Evolutionary conservation across 192 early-diverging fungal species (phyloP).

Genomic region (Gonapodya sp.): DNA sequence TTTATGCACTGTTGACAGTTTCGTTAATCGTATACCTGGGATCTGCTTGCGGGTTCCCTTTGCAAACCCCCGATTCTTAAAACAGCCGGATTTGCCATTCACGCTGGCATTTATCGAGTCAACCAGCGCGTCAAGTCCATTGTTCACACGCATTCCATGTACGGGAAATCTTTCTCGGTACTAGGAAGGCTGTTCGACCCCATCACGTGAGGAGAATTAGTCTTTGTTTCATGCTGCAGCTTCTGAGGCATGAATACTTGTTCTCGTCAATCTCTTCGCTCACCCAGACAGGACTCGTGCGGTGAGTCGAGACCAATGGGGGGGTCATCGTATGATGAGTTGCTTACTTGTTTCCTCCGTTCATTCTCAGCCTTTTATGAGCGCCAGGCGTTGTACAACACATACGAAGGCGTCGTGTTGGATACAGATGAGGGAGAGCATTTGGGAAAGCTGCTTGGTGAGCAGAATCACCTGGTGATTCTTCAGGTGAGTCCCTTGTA

Average conservation of each 20-base stretch:
- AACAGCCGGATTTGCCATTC: slow-evolving; percentile 51
- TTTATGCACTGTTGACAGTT: not conserved
- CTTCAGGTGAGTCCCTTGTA: slow-evolving; percentile 20
- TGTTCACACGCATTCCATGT: slow-evolving; percentile 48
- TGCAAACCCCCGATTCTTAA: too few relatives aligned
- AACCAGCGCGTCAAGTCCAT: slow-evolving; percentile 28
- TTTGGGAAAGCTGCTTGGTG: slow-evolving; percentile 35
- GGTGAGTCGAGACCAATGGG: too few relatives aligned
- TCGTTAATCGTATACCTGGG: not conserved
- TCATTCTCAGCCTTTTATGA: slow-evolving; percentile 31
- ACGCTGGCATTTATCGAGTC: slow-evolving; percentile 41
- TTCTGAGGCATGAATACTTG: too few relatives aligned
- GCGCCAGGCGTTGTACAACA: slow-evolving; percentile 36
- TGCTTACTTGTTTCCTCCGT: not conserved
- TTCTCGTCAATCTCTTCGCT: not conserved
- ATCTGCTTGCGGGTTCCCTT: too few relatives aligned
- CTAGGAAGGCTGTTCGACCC: slow-evolving; percentile 31
- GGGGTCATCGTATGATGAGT: too few relatives aligned
- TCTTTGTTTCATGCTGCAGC: too few relatives aligned
- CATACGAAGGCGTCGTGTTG: slow-evolving; percentile 46
- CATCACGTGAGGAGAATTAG: slow-evolving; percentile 22
- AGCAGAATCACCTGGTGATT: slow-evolving; percentile 36
- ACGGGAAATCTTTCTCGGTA: slow-evolving; percentile 48
- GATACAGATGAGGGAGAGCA: slow-evolving; percentile 42
- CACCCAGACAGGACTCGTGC: slow-evolving; percentile 39